Evolutionary conservation across 139 green algal species (phyloP).

Genomic region (Chlamydomonas sp.): DNA sequence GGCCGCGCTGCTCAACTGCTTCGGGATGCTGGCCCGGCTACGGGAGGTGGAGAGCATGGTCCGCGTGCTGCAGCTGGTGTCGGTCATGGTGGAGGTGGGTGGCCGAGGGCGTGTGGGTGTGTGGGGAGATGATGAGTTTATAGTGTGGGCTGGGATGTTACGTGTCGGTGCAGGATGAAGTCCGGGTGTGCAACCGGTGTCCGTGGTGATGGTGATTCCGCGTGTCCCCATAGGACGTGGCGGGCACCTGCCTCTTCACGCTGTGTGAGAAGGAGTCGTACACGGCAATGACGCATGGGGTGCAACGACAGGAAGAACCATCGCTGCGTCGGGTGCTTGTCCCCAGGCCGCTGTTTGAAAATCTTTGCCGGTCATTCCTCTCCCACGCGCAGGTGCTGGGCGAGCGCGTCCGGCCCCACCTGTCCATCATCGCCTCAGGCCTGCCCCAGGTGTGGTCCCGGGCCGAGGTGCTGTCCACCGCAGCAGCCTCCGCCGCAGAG

Average conservation of each 20-base stretch:
- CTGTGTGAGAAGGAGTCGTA: no score
- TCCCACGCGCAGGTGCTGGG: conserved; percentile 50
- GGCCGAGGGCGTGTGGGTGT: background rate
- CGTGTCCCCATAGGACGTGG: no score
- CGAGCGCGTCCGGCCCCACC: conserved; percentile 63
- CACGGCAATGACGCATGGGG: no score
- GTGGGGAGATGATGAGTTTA: background rate
- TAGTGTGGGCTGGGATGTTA: no score
- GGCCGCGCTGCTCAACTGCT: conserved; percentile 60
- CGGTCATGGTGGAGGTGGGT: conserved; percentile 70
- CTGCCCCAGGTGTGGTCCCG: conserved; percentile 63
- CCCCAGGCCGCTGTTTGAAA: no score
- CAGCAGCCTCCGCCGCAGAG: background rate
- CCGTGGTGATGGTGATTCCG: no score
- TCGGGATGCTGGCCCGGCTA: conserved; percentile 67
- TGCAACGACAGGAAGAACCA: no score
- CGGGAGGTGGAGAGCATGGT: conserved; percentile 83
- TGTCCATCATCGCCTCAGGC: conserved; percentile 66
- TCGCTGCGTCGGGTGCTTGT: no score
- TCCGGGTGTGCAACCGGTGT: no score
- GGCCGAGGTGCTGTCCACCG: conserved; percentile 18
- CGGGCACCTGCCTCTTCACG: no score
- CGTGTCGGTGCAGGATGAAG: no score
- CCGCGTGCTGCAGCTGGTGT: conserved; percentile 79
- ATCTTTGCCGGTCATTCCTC: background rate